Evolutionary conservation across 768 basidiomycete species (phyloP), one percentile per base, ranked within the genome.

Genomic region (Stropharia rugosoannulata): DNA sequence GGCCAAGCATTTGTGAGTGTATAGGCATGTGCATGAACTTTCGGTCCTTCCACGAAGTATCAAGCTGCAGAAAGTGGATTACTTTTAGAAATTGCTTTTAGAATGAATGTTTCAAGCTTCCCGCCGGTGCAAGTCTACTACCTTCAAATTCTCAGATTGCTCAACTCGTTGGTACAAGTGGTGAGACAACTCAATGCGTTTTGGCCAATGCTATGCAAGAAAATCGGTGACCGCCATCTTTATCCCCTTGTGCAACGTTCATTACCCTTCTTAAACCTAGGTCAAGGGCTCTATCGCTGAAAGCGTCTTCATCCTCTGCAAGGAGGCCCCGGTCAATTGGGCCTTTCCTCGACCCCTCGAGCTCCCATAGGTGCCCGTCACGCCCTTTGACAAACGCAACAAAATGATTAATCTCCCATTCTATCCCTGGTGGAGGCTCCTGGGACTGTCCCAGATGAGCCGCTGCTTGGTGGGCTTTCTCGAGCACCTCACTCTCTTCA

Each of bases 301-400:
- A 36, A 15, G 42, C 51, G 44, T 59, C 58, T 36, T 59, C 58
- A 16, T 53, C 49, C 15, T 52, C 51, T n/a, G 13, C 45, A 8
- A 59, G 29, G 15, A 13, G 19, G 2, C 58, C 58, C 3, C 58
- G 19, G 18, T 59, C 58, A 15, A 59, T 3, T 10, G 58, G 58
- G 5, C 58, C 58, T 25, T 49, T 53, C 46, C 58, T 46, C 9
- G 16, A 32, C 18, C 58, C 58, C 39, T 59, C 58, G 19, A 59
- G 22, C 36, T 59, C 58, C 47, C 47, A 59, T 11, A 59, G 29
- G 27, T 55, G 58, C 7, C 58, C 58, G 13, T 59, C 58, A 9
- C 29, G 32, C 4, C 38, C 58, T 46, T 59, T 59, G 9, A 59
- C 58, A 16, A 59, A 59, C 4, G 58, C 58, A 0, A 59, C 58